These are phyloP conservation scores for Golovinomyces cichoracearum DNA, from an alignment of 2,329 filamentous ascomycete genomes.

Conservation along the genomic window DNA sequence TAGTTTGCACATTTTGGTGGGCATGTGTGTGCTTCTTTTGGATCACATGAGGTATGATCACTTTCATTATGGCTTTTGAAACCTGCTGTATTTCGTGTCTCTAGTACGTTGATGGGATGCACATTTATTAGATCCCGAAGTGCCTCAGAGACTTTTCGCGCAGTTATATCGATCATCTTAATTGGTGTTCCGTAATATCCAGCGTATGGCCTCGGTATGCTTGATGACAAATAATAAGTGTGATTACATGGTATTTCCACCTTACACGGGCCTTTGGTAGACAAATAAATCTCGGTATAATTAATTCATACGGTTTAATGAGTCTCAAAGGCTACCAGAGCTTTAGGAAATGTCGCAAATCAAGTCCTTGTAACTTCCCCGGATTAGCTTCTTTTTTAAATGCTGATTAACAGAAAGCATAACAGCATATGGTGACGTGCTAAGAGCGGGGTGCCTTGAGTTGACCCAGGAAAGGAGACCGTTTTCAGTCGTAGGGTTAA, in stretches of 20 bases:
- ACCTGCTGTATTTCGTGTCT: neutral
- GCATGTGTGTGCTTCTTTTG: neutral
- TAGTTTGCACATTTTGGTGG: neutral
- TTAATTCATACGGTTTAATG: too few relatives aligned
- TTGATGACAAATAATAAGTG: neutral
- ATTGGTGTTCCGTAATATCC: neutral
- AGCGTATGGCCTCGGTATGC: neutral
- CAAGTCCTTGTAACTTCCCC: too few relatives aligned
- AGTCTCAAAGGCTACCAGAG: too few relatives aligned
- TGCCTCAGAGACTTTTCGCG: neutral
- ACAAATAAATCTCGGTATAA: neutral
- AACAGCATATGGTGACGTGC: too few relatives aligned
- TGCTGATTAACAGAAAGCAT: too few relatives aligned
- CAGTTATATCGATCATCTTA: neutral
- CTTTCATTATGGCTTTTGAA: neutral
- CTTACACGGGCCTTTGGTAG: neutral
- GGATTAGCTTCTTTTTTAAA: too few relatives aligned
- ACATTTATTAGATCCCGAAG: neutral
- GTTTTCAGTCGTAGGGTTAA: too few relatives aligned
- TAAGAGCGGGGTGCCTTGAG: too few relatives aligned
- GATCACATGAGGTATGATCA: neutral
- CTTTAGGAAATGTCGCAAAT: too few relatives aligned
- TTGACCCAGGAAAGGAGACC: too few relatives aligned
- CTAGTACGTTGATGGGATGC: neutral
- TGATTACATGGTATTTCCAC: neutral